These are phyloP conservation scores for Vicia villosa DNA, from an alignment of 306 rosid species.

Conservation along the genomic window DNA sequence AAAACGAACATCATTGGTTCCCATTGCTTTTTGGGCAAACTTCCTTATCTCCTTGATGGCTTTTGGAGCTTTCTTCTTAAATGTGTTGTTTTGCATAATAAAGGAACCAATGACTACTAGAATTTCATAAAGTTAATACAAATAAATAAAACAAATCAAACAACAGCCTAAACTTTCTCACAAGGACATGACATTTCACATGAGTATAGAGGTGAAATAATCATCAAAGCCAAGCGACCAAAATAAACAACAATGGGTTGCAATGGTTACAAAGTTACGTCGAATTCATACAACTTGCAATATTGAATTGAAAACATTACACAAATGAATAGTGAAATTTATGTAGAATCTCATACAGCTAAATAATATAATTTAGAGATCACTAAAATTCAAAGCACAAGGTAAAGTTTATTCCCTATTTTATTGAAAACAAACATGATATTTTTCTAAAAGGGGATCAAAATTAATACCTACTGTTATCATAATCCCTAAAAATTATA, in stretches of 20 bases:
- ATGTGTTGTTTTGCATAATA: constrained; percentile 53
- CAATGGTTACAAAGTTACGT: too few relatives aligned
- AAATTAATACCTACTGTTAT: neutral
- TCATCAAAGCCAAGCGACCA: neutral
- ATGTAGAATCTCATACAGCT: neutral
- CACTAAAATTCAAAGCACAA: too few relatives aligned
- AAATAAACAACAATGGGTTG: neutral
- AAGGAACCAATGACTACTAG: constrained; percentile 3
- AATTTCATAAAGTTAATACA: neutral
- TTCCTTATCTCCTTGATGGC: constrained; percentile 93
- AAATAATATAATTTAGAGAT: neutral
- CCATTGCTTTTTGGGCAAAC: constrained; percentile 89
- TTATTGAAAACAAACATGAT: too few relatives aligned
- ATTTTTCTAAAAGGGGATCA: neutral
- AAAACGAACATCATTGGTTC: constrained; percentile 80
- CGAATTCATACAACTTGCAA: too few relatives aligned
- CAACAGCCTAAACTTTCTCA: neutral
- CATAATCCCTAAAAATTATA: neutral
- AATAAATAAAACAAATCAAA: neutral
- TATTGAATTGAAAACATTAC: too few relatives aligned
- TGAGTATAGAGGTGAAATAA: neutral
- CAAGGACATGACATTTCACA: neutral
- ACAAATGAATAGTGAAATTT: neutral
- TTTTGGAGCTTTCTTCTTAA: constrained; percentile 91
- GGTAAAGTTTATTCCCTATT: too few relatives aligned